Conservation (phyloP, 495 filamentous ascomycete genomes). For the Acidomyces sp. region DNA sequence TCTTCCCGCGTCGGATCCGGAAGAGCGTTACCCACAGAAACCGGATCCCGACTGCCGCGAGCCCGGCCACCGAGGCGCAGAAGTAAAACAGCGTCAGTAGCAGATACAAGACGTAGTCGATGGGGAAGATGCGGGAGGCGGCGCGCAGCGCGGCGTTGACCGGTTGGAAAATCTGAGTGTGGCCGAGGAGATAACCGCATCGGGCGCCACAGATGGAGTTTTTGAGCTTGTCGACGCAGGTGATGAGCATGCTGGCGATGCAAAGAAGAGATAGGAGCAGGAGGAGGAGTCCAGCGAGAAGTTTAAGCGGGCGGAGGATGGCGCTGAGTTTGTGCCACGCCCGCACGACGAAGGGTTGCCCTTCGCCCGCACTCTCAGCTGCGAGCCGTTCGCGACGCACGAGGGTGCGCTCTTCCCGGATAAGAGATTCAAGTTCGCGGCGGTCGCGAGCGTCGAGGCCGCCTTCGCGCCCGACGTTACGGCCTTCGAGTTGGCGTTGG, state of each 20-base stretch:
- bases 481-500: conserved; percentile 77
- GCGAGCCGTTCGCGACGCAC: conserved; percentile 79
- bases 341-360: conserved; percentile 52
- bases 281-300: conserved; percentile 69
- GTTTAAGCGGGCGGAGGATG: conserved; percentile 68
- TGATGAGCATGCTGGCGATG: conserved; percentile 89
- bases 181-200: conserved; percentile 88
- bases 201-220: conserved; percentile 83
- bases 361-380: conserved; percentile 63
- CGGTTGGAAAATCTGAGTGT: conserved; percentile 87
- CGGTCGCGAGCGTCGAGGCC: conserved; percentile 72
- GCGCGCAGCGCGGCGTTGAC: conserved; percentile 82
- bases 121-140: conserved; percentile 70
- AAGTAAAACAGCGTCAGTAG: conserved; percentile 76
- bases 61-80: conserved; percentile 68
- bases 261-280: conserved; percentile 56
- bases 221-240: conserved; percentile 86
- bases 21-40: conserved; percentile 92
- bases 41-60: conserved; percentile 76
- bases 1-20: conserved; percentile 75
- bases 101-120: conserved; percentile 83
- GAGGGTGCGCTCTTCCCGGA: conserved; percentile 82
- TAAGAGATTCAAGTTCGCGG: conserved; percentile 72
- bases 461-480: conserved; percentile 61
- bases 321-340: conserved; percentile 67